Conservation (phyloP, 2,329 filamentous ascomycete genomes). For the Sporothrix inflata region DNA sequence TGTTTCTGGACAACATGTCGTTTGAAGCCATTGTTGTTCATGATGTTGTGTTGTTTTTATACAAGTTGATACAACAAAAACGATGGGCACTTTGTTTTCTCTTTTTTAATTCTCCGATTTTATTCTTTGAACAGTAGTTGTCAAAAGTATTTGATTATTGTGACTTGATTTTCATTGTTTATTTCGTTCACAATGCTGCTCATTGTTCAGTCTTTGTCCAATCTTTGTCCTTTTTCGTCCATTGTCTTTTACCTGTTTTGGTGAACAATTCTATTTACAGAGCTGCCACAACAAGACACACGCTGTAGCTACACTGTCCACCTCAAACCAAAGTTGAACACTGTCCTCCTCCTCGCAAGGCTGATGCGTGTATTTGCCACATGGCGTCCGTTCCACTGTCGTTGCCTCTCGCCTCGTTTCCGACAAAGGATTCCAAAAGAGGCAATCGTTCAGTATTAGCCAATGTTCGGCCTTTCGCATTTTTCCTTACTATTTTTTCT, state of each 20-base stretch:
- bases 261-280: neutral
- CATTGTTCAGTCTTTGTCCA: neutral
- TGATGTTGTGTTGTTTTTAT: neutral
- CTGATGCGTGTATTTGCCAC: neutral
- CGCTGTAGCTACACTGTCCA: too few relatives aligned
- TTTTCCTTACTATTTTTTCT: neutral
- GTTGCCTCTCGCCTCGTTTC: neutral
- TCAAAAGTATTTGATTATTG: too few relatives aligned
- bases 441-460: neutral
- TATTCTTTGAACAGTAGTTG: neutral
- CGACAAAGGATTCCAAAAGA: neutral
- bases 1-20: neutral
- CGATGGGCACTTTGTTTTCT: too few relatives aligned
- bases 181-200: neutral
- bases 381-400: neutral
- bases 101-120: too few relatives aligned
- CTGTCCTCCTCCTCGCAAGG: neutral
- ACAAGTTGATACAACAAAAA: neutral
- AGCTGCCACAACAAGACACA: too few relatives aligned
- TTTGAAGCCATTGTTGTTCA: neutral
- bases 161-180: too few relatives aligned
- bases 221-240: neutral
- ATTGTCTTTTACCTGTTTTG: neutral
- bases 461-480: neutral
- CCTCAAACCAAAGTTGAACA: too few relatives aligned